Evolutionary conservation across 768 basidiomycete species (phyloP), one percentile per base, ranked within the genome.

Genomic region (Mycena crocata): DNA sequence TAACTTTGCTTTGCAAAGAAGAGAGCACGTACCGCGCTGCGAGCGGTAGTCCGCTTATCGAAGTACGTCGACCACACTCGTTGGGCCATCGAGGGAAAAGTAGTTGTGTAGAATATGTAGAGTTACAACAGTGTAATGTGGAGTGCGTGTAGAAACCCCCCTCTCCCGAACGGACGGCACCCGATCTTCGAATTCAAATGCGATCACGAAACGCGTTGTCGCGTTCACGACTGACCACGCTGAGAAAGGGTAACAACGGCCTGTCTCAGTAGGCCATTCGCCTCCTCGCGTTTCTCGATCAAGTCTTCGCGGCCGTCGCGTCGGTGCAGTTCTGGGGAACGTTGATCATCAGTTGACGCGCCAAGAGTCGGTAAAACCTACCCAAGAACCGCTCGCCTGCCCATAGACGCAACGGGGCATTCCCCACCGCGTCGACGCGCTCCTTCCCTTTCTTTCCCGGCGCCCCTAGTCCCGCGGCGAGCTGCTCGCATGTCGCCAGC

Each of bases 401-500:
- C 93, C 93, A 93, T 52, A 92, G 72, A 24, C 91, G 80, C 72
- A 93, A 73, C 37, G 86, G 85, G 4, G 85, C 90, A 62, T 92
- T 92, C 6, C 91, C 92, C 23, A 87, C 71, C 3, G 74, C 73
- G 52, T 83, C 80, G 14, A 69, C 72, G 17, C 46, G 72, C 24
- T 68, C 69, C 39, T 55, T 57, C 23, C 54, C 68, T 66, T 73
- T 69, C 70, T 77, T 71, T 37, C 31, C 72, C 30, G 40, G 69
- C 21, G 87, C 87, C 26, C 92, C 91, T 56, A 94, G 82, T 5
- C 92, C 92, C 13, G 88, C 88, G 0, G 89, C 90, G 2, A 94
- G 82, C 71, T 89, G 89, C 71, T 90, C 90, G 49, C 88, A 90
- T 3, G 90, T 89, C 17, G 80, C 81, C 1, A 94, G 77, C 81